A percentile compares a stretch with the other conserved stretches of the same genome.
phyloP scores from a whole-genome alignment of 257 asterid genomes.

The Gentiana straminea region DNA sequence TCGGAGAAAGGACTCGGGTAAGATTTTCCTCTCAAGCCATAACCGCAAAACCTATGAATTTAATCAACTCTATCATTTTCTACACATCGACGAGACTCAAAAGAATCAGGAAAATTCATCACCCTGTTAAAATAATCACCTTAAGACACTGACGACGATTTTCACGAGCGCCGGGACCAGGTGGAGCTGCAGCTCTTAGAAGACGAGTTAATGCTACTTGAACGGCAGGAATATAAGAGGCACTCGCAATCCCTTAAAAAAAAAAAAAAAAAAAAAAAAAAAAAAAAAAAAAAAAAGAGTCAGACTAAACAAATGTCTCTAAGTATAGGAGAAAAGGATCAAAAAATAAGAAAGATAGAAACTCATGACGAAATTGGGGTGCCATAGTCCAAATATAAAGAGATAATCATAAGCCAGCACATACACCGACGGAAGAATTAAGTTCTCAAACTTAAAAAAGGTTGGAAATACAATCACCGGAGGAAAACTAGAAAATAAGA shows the following conservation, averaged over 20 bases:
- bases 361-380: not conserved
- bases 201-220: conserved; percentile 83
- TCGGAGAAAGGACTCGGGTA: conserved; percentile 77
- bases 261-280: conserved; percentile 3
- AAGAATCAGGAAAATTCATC: conserved; percentile 4
- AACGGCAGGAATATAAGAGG: conserved; percentile 84
- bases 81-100: conserved; percentile 2
- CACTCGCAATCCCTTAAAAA: conserved; percentile 78
- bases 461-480: not conserved
- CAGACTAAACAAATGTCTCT: too few relatives aligned
- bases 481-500: too few relatives aligned
- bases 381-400: not conserved
- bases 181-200: conserved; percentile 84
- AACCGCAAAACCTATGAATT: conserved; percentile 68
- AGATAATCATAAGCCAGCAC: not conserved
- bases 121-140: conserved; percentile 32
- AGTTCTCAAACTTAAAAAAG: conserved; percentile 1
- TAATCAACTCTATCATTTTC: conserved; percentile 14
- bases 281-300: too few relatives aligned
- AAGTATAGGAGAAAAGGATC: not conserved
- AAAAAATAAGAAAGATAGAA: not conserved
- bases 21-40: conserved; percentile 94
- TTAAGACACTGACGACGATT: conserved; percentile 95
- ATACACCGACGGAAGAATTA: not conserved
- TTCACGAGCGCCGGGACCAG: conserved; percentile 77